Evolutionary conservation across 108 stramenopile genomes (phyloP).

Genomic region (Nitzschia putrida): DNA sequence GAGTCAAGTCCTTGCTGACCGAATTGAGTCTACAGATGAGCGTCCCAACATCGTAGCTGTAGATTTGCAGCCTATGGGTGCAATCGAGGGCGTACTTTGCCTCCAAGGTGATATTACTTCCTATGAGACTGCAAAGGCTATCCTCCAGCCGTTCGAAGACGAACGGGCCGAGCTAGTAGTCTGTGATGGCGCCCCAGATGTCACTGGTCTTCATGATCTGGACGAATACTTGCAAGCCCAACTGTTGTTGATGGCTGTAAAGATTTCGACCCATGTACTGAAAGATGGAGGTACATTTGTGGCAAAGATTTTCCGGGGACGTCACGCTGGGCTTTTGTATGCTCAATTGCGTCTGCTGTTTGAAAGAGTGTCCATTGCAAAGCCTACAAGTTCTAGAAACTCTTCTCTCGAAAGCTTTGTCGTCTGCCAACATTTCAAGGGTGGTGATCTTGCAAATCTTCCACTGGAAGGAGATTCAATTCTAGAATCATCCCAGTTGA

Average conservation of each 20-base stretch:
- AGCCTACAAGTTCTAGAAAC: slow-evolving; percentile 88
- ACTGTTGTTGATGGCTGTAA: slow-evolving; percentile 90
- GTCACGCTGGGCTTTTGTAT: slow-evolving; percentile 89
- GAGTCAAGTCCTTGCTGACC: slow-evolving; percentile 89
- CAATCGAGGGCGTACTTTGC: slow-evolving; percentile 88
- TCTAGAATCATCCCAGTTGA: slow-evolving; percentile 22
- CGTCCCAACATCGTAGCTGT: slow-evolving; percentile 87
- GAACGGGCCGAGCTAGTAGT: slow-evolving; percentile 93
- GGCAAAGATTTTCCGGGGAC: slow-evolving; percentile 97
- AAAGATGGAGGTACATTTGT: slow-evolving; percentile 89
- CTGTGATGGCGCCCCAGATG: slow-evolving; percentile 99
- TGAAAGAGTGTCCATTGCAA: slow-evolving; percentile 74
- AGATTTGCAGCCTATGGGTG: slow-evolving; percentile 98
- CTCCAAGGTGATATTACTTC: slow-evolving; percentile 96
- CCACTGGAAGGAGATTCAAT: slow-evolving; percentile 33
- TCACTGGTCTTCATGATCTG: slow-evolving; percentile 93
- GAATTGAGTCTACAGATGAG: slow-evolving; percentile 42
- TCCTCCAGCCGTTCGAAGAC: slow-evolving; percentile 73
- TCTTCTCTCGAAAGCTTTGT: slow-evolving; percentile 91
- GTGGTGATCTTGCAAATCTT: slow-evolving; percentile 23
- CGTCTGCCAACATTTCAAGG: slow-evolving; percentile 66
- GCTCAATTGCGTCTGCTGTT: slow-evolving; percentile 91
- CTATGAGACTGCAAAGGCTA: slow-evolving; percentile 71
- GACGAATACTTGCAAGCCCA: slow-evolving; percentile 92
- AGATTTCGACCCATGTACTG: slow-evolving; percentile 91